A percentile compares a stretch with the other conserved stretches of the same genome.
Evolutionary conservation across 208 protist genomes (phyloP).

Genomic region (Kentomonas sorsogonicus): DNA sequence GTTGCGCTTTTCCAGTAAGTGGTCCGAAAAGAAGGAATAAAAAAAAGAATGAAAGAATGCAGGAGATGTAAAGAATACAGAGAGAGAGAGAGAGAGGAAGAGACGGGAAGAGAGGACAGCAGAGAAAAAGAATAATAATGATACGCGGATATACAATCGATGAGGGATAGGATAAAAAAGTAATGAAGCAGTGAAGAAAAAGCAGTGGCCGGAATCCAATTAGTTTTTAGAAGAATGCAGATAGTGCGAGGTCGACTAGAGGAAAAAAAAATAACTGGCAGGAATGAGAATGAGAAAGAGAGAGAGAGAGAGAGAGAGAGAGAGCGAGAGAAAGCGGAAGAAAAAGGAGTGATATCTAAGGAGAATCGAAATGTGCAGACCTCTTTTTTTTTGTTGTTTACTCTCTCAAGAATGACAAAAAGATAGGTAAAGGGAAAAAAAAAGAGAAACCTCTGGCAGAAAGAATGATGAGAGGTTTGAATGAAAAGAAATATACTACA

Average conservation of each 20-base stretch:
- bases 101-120: not conserved
- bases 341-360: not conserved
- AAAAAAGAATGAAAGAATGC: not conserved
- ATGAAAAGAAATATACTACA: too few species aligned
- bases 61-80: conserved; percentile 1
- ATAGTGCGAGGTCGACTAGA: too few species aligned
- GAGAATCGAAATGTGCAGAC: too few species aligned
- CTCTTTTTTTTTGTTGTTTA: conserved; percentile 5
- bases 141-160: not conserved
- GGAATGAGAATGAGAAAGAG: not conserved
- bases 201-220: not conserved
- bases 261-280: conserved; percentile 2
- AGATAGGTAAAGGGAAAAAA: not conserved
- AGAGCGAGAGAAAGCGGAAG: conserved; percentile 6
- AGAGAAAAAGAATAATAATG: not conserved
- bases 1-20: too few species aligned
- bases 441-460: too few species aligned
- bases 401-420: not conserved
- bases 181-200: not conserved
- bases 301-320: not conserved
- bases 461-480: too few species aligned
- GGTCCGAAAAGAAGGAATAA: conserved; percentile 10
- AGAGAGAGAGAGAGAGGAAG: conserved; percentile 9
- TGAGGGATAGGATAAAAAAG: not conserved
- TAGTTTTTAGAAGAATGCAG: not conserved